Conservation (phyloP, 1,284 basidiomycete species). For the Ustilago bromivora region DNA sequence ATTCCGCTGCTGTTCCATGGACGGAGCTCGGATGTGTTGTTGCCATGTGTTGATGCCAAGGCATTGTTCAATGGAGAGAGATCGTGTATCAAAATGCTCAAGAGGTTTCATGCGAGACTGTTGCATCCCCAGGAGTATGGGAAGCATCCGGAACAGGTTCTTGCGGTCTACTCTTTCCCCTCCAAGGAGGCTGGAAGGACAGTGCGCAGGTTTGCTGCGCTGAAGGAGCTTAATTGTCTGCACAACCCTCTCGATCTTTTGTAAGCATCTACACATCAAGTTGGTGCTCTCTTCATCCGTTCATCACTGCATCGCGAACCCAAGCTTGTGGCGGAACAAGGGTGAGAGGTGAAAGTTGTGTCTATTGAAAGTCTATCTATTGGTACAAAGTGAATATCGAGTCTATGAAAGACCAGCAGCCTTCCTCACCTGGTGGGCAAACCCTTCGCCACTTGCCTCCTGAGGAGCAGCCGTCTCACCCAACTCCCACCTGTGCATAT, state of each 20-base stretch:
- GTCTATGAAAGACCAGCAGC: conserved; percentile 59
- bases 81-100: conserved; percentile 19
- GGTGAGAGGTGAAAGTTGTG: neutral
- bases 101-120: conserved; percentile 31
- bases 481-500: conserved; percentile 70
- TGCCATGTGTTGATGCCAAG: conserved; percentile 38
- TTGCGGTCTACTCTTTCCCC: conserved; percentile 35
- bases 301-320: neutral
- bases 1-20: conserved; percentile 46
- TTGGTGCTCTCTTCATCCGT: neutral
- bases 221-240: conserved; percentile 32
- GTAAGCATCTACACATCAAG: conserved; percentile 3
- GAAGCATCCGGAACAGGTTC: conserved; percentile 24
- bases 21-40: conserved; percentile 23
- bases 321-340: neutral
- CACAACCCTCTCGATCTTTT: conserved; percentile 22
- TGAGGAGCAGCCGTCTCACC: conserved; percentile 63
- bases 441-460: conserved; percentile 28
- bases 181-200: conserved; percentile 27
- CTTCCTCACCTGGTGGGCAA: conserved; percentile 63
- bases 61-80: conserved; percentile 29
- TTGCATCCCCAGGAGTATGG: conserved; percentile 28
- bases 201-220: conserved; percentile 38
- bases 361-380: conserved; percentile 9
- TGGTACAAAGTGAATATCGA: conserved; percentile 8